A percentile compares a stretch with the other conserved stretches of the same genome.
These are phyloP conservation scores for Exophiala lecanii-corni DNA, from an alignment of 2,329 filamentous ascomycete genomes.

Conservation along the genomic window DNA sequence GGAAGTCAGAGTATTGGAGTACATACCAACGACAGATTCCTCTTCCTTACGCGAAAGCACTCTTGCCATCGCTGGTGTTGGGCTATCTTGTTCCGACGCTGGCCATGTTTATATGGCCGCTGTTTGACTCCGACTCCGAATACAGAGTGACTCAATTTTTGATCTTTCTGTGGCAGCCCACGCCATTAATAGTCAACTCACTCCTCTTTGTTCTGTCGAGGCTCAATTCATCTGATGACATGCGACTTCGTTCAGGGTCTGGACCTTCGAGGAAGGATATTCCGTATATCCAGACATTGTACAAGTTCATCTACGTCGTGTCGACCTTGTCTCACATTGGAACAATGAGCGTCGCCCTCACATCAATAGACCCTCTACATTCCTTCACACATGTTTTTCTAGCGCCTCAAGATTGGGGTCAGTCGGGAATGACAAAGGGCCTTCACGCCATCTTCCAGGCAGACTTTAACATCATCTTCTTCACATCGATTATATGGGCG, in stretches of 20 bases:
- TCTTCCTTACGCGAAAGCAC: slow-evolving; percentile 22
- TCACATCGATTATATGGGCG: slow-evolving; percentile 23
- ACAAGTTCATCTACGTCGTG: slow-evolving; percentile 11
- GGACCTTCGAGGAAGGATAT: slow-evolving; percentile 3
- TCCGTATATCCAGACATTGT: slow-evolving; percentile 8
- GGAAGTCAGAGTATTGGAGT: slow-evolving; percentile 15
- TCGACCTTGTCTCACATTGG: slow-evolving; percentile 10
- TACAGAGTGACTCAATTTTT: slow-evolving; percentile 18
- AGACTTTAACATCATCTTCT: slow-evolving; percentile 26
- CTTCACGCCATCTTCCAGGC: slow-evolving; percentile 27
- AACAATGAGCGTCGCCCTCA: slow-evolving; percentile 4
- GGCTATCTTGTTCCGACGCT: slow-evolving; percentile 27
- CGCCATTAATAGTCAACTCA: slow-evolving; percentile 24
- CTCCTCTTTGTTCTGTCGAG: slow-evolving; percentile 19
- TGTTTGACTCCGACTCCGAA: slow-evolving; percentile 19
- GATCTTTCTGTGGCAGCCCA: slow-evolving; percentile 27
- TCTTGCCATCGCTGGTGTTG: slow-evolving; percentile 26
- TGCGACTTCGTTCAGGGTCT: not conserved
- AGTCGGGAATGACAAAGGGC: slow-evolving; percentile 19
- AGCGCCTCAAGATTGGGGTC: slow-evolving; percentile 4
- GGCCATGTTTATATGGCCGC: slow-evolving; percentile 21
- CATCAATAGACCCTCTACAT: slow-evolving; percentile 9
- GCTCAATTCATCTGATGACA: not conserved
- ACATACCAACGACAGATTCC: slow-evolving; percentile 16
- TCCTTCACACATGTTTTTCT: slow-evolving; percentile 23